phyloP scores from a whole-genome alignment of 441 rosid species.

The Corymbia citriodora region DNA sequence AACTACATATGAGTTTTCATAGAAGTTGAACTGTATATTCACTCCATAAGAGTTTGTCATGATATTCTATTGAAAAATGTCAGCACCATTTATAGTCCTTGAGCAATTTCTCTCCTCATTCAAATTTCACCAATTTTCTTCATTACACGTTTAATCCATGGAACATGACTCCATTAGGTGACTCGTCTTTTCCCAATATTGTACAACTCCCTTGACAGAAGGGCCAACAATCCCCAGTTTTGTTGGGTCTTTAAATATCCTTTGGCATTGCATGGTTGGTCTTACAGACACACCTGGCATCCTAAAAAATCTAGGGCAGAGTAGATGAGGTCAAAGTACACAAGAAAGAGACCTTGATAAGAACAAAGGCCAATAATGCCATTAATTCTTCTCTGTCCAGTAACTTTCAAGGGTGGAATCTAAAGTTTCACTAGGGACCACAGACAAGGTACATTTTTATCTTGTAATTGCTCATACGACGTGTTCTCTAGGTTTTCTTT shows the following conservation, averaged over 20 bases:
- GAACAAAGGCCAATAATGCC: not conserved
- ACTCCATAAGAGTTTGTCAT: not conserved
- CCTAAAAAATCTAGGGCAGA: not conserved
- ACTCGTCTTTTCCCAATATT: not conserved
- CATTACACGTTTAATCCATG: not conserved
- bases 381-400: not conserved
- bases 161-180: not conserved
- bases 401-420: slow-evolving; percentile 1
- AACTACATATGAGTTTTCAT: not conserved
- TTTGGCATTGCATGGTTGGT: not conserved
- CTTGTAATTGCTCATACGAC: not conserved
- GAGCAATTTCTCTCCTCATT: not conserved
- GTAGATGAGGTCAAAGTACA: not conserved
- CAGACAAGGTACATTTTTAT: not conserved
- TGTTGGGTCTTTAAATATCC: not conserved
- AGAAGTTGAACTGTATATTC: not conserved
- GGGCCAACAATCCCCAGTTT: not conserved
- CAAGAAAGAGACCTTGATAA: not conserved
- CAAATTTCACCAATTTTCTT: not conserved
- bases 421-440: not conserved
- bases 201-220: not conserved
- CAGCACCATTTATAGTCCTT: not conserved
- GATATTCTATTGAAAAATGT: not conserved
- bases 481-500: not conserved
- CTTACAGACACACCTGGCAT: not conserved